These are phyloP conservation scores for Penicillium sp. DNA, from an alignment of 2,329 filamentous ascomycete genomes.

Conservation along the genomic window DNA sequence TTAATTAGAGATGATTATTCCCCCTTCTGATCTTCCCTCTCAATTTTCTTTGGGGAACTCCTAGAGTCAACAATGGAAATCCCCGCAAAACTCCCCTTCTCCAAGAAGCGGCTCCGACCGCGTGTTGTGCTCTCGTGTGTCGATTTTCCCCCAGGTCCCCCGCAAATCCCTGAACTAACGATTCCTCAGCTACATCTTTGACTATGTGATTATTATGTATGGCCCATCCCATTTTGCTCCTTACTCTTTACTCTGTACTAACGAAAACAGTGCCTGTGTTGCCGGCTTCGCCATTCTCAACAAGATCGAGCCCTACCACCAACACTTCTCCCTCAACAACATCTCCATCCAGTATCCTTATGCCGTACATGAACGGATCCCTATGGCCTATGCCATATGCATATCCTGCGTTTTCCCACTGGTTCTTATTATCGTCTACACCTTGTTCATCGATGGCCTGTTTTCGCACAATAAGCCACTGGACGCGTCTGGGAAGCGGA, in stretches of 20 bases:
- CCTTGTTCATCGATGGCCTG: constrained; percentile 56
- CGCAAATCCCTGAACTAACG: constrained; percentile 9
- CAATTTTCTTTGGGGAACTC: background rate
- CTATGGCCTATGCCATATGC: constrained; percentile 49
- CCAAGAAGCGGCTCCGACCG: constrained; percentile 51
- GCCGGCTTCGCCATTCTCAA: constrained; percentile 53
- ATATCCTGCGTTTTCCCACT: constrained; percentile 52
- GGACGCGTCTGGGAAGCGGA: constrained; percentile 37
- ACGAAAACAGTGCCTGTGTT: constrained; percentile 47
- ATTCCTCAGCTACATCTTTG: constrained; percentile 51
- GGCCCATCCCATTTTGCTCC: constrained; percentile 21
- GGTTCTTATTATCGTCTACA: constrained; percentile 54
- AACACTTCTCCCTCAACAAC: constrained; percentile 57
- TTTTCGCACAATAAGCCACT: constrained; percentile 52
- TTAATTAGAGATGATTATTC: background rate
- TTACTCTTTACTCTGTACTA: background rate
- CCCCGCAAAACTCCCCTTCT: constrained; percentile 50
- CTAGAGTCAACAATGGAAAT: constrained; percentile 17
- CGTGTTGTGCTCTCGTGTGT: constrained; percentile 54
- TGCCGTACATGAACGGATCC: constrained; percentile 54
- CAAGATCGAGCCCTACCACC: constrained; percentile 54
- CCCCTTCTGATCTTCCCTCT: background rate
- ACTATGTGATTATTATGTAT: constrained; percentile 60
- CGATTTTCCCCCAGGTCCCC: background rate
- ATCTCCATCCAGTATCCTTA: constrained; percentile 58